phyloP scores from a whole-genome alignment of 495 filamentous ascomycete species.

The Aspergillus biplanus region DNA sequence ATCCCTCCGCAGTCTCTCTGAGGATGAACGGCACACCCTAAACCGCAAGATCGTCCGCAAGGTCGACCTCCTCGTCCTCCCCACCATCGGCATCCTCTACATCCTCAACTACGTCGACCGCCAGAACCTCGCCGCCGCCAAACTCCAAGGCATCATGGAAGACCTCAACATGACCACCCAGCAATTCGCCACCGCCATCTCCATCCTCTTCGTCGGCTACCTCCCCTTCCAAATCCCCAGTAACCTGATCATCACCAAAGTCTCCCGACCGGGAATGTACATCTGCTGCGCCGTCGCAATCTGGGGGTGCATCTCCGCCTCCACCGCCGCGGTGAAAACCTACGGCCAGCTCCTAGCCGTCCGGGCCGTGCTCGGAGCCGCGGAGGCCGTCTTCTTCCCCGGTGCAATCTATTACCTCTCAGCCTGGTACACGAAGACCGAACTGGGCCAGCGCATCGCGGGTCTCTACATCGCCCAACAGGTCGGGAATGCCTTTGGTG shows the following conservation, averaged over 20 bases:
- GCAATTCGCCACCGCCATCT: slow-evolving; percentile 36
- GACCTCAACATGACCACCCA: slow-evolving; percentile 33
- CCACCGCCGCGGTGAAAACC: slow-evolving; percentile 37
- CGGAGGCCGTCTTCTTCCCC: slow-evolving; percentile 54
- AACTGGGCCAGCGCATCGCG: slow-evolving; percentile 60
- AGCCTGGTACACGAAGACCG: slow-evolving; percentile 60
- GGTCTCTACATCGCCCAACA: slow-evolving; percentile 60
- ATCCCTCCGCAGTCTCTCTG: slow-evolving; percentile 30
- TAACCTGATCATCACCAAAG: slow-evolving; percentile 58
- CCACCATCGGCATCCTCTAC: slow-evolving; percentile 41
- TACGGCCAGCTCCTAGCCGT: slow-evolving; percentile 39
- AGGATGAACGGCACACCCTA: slow-evolving; percentile 33
- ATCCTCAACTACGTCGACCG: slow-evolving; percentile 48
- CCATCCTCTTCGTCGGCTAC: slow-evolving; percentile 48
- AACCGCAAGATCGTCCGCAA: slow-evolving; percentile 45
- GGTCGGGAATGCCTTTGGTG: slow-evolving; percentile 60
- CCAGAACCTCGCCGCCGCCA: slow-evolving; percentile 33
- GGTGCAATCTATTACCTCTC: slow-evolving; percentile 60
- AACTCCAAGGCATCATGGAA: slow-evolving; percentile 35
- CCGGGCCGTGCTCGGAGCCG: slow-evolving; percentile 42
- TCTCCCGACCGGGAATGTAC: slow-evolving; percentile 36
- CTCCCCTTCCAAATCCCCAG: slow-evolving; percentile 61
- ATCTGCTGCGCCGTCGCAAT: slow-evolving; percentile 46
- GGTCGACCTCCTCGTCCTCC: slow-evolving; percentile 43
- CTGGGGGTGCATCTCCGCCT: slow-evolving; percentile 53